Conservation (phyloP, 2,329 filamentous ascomycete species). For the Scytalidium lignicola region DNA sequence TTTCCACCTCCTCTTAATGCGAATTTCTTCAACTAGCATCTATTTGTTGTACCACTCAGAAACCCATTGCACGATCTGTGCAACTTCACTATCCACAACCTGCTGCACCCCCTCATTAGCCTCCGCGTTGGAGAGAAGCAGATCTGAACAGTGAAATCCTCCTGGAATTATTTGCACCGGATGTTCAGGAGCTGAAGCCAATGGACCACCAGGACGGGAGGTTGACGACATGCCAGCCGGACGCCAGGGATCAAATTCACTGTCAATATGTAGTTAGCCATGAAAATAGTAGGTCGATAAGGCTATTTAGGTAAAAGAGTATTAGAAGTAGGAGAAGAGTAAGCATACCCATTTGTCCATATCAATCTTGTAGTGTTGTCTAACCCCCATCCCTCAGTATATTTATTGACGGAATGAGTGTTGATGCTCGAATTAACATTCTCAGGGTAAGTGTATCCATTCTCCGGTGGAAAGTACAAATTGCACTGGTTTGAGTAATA, state of each 20-base stretch:
- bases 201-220: slow-evolving; percentile 46
- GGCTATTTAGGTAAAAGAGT: too few species aligned
- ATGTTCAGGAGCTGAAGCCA: slow-evolving; percentile 36
- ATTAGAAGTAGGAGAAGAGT: not conserved
- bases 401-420: slow-evolving; percentile 40
- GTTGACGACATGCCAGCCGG: slow-evolving; percentile 43
- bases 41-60: slow-evolving; percentile 31
- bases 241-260: slow-evolving; percentile 53
- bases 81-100: slow-evolving; percentile 40
- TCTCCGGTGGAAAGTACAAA: slow-evolving; percentile 44
- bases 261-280: slow-evolving; percentile 7
- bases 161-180: slow-evolving; percentile 46
- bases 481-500: slow-evolving; percentile 49
- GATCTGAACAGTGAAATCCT: slow-evolving; percentile 47
- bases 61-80: slow-evolving; percentile 44
- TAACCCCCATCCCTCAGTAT: slow-evolving; percentile 48
- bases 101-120: slow-evolving; percentile 38
- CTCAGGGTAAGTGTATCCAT: slow-evolving; percentile 39
- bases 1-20: too few species aligned
- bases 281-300: too few species aligned
- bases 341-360: slow-evolving; percentile 44
- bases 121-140: slow-evolving; percentile 36
- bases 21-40: too few species aligned
- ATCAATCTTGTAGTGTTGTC: slow-evolving; percentile 45
- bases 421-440: slow-evolving; percentile 35